phyloP scores from a whole-genome alignment of 2,329 filamentous ascomycete species.

The Colletotrichum camelliae region DNA sequence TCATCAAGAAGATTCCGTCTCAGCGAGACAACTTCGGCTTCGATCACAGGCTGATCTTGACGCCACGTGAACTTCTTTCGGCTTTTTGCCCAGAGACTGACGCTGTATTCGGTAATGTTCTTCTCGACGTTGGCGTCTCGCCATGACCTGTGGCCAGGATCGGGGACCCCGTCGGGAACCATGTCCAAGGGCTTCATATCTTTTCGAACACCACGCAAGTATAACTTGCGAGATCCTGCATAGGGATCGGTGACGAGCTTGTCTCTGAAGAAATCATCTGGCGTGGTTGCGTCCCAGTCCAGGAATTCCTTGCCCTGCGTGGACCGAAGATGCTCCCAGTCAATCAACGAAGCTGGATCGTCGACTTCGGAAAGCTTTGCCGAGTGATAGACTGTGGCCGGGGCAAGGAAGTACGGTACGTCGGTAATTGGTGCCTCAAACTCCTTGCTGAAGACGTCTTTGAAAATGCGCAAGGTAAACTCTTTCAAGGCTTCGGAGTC shows the following conservation, averaged over 20 bases:
- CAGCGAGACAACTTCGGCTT: conserved; percentile 74
- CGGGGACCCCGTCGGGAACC: conserved; percentile 62
- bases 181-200: conserved; percentile 68
- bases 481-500: conserved; percentile 62
- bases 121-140: conserved; percentile 37
- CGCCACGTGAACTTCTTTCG: conserved; percentile 60
- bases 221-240: conserved; percentile 69
- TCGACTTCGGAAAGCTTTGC: conserved; percentile 25
- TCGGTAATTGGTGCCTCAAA: conserved; percentile 69
- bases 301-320: conserved; percentile 39
- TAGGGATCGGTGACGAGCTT: conserved; percentile 63
- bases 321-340: conserved; percentile 63
- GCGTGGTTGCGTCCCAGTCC: conserved; percentile 45
- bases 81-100: conserved; percentile 72
- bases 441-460: conserved; percentile 87
- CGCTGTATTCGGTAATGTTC: conserved; percentile 83
- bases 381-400: conserved; percentile 42
- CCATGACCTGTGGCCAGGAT: conserved; percentile 50
- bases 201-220: conserved; percentile 56
- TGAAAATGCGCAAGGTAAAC: conserved; percentile 80
- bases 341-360: conserved; percentile 43
- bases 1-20: conserved; percentile 86
- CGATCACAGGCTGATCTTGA: conserved; percentile 79
- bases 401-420: conserved; percentile 86
- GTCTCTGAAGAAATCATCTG: conserved; percentile 55